Evolutionary conservation across 495 filamentous ascomycete species (phyloP).

Genomic region (Chaetomium tenue): DNA sequence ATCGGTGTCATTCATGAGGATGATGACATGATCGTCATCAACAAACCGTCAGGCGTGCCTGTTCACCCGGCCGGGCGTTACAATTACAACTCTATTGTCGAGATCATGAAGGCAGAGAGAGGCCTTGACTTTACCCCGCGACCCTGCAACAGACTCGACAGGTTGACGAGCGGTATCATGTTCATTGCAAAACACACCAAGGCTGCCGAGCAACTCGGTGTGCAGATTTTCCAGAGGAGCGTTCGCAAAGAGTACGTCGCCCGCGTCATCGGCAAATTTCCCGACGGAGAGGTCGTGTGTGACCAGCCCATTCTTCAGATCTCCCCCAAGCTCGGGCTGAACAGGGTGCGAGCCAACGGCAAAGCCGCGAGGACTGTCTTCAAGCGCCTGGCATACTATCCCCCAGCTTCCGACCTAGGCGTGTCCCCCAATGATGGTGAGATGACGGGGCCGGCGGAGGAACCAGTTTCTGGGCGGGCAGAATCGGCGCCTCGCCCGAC

Average conservation of each 20-base stretch:
- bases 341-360: constrained; percentile 86
- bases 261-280: constrained; percentile 86
- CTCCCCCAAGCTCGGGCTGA: constrained; percentile 91
- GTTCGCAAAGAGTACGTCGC: constrained; percentile 95
- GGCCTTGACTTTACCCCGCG: constrained; percentile 67
- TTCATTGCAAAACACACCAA: constrained; percentile 84
- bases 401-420: constrained; percentile 38
- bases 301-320: constrained; percentile 92
- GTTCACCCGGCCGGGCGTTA: constrained; percentile 95
- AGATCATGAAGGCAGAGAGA: constrained; percentile 84
- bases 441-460: constrained; percentile 10
- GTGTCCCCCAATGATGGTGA: neutral
- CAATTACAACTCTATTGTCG: constrained; percentile 87
- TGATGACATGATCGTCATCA: constrained; percentile 87
- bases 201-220: constrained; percentile 72
- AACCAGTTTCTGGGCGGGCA: constrained; percentile 21
- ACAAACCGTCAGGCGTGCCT: constrained; percentile 92
- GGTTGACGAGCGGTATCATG: constrained; percentile 94
- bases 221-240: constrained; percentile 67
- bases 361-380: constrained; percentile 89
- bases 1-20: constrained; percentile 87
- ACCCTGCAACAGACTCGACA: constrained; percentile 89
- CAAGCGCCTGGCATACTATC: constrained; percentile 83
- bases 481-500: constrained; percentile 16
- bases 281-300: constrained; percentile 77